phyloP scores from a whole-genome alignment of 495 filamentous ascomycete genomes.

The Aspergillus homomorphus region DNA sequence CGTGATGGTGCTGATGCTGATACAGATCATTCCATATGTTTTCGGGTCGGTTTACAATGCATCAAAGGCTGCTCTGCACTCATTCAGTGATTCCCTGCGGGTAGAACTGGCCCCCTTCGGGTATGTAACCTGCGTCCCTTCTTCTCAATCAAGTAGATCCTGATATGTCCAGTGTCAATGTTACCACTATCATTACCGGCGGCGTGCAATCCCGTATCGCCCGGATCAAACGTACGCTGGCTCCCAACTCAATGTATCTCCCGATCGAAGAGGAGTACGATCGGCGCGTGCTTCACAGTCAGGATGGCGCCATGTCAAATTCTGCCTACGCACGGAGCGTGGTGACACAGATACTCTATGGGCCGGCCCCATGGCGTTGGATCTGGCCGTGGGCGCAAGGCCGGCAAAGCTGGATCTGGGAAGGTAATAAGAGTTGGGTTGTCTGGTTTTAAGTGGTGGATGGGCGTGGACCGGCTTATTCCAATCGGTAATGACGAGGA shows the following conservation, averaged over 20 bases:
- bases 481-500: slow-evolving; percentile 39
- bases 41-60: slow-evolving; percentile 61
- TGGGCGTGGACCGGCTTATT: slow-evolving; percentile 44
- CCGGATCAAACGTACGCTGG: slow-evolving; percentile 46
- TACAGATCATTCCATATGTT: slow-evolving; percentile 50
- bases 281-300: slow-evolving; percentile 53
- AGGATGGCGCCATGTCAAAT: slow-evolving; percentile 52
- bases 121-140: slow-evolving; percentile 24
- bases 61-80: slow-evolving; percentile 61
- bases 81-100: slow-evolving; percentile 57
- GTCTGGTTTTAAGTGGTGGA: slow-evolving; percentile 41
- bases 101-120: slow-evolving; percentile 50
- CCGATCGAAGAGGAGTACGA: slow-evolving; percentile 52
- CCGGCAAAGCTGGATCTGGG: slow-evolving; percentile 53
- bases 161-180: slow-evolving; percentile 38
- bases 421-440: slow-evolving; percentile 49
- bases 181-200: slow-evolving; percentile 58
- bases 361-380: slow-evolving; percentile 44
- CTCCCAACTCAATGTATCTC: slow-evolving; percentile 48
- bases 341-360: slow-evolving; percentile 52
- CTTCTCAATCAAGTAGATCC: background rate
- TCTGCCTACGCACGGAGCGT: slow-evolving; percentile 55
- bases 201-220: slow-evolving; percentile 60
- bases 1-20: background rate
- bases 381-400: slow-evolving; percentile 45